A percentile compares a stretch with the other conserved stretches of the same genome.
Conservation (phyloP, 306 rosid species). For the Clitoria ternatea region DNA sequence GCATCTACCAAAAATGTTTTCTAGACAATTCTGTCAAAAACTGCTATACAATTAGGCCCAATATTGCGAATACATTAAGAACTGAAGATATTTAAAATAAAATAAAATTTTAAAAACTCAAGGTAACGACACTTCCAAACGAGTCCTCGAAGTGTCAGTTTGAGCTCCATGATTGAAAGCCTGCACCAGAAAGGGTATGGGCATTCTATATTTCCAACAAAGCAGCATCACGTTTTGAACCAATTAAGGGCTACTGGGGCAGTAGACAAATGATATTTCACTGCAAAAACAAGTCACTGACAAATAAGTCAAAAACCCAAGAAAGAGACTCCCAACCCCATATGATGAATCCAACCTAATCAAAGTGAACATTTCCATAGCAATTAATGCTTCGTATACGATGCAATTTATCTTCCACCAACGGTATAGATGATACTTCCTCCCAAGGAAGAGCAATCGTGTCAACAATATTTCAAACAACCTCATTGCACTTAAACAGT, state of each 20-base stretch:
- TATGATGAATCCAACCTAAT: background rate
- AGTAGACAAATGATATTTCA: background rate
- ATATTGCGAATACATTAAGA: slow-evolving; percentile 1
- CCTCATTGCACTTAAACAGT: background rate
- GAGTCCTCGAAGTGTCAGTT: slow-evolving; percentile 16
- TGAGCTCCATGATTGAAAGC: slow-evolving; percentile 23
- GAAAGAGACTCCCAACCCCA: too few species aligned
- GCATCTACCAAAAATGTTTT: background rate
- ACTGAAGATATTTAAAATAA: background rate
- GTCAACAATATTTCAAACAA: slow-evolving; percentile 6
- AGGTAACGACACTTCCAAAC: background rate
- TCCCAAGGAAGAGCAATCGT: background rate
- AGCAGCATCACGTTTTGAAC: slow-evolving; percentile 4
- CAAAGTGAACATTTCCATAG: background rate
- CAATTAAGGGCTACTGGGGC: background rate
- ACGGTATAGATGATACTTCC: background rate
- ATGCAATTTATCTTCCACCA: slow-evolving; percentile 2
- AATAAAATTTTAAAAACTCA: background rate
- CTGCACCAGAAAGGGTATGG: slow-evolving; percentile 35
- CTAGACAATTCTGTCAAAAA: background rate
- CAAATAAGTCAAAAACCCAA: background rate
- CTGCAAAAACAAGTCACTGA: slow-evolving; percentile 9
- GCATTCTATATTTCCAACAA: background rate
- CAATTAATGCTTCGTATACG: background rate
- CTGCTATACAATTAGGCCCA: slow-evolving; percentile 30